Base-by-base conservation (phyloP, 2,329 filamentous ascomycete species). In the Kalaharituber pfeilii region DNA sequence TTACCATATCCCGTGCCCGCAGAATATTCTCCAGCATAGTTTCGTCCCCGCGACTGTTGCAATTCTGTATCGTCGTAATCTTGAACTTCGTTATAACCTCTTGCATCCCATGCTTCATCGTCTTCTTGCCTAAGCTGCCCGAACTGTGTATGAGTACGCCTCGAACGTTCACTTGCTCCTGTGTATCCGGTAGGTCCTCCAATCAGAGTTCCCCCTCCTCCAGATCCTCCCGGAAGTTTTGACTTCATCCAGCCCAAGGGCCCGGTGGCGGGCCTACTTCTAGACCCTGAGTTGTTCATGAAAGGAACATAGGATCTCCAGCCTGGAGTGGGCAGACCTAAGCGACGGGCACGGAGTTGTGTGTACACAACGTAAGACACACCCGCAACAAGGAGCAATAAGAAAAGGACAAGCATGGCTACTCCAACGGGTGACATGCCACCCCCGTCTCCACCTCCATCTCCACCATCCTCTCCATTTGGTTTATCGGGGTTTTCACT, bases 261-360 rank as follows among this genome's bases (percentile, higher is more conserved):
- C 56, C 24, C 54, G 52, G 24, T 18, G 52, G 24, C 53, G 42
- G 42, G 42, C 11, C 42, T 15, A 3, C 33, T 39, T 8, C 33
- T 39, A 18, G 13, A 15, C n/a, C 42, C 42, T 2, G 42, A 47
- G 42, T 55, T 57, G 33, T 55, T 52, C 4, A 60, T 15, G 54
- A 59, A 61, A 42, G 59, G 59, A 51, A 61, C 51, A 49, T 60
- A 61, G 7, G 57, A 56, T 24, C 58, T 56, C 59, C 57, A 60
- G 50, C 44, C 56, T n/a, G 59, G 59, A 2, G 57, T 47, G 5
- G 59, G 59, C 22, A 61, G 59, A 24, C 59, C 59, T 20, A 61
- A 57, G 33, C 56, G 56, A 39, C 59, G 59, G n/a, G 57, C 20
- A 66, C 68, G 44, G 66, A 65, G 51, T 67, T 67, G 51, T 53